phyloP scores from a whole-genome alignment of 78 protist species.

The Trichosphaerium sp. region DNA sequence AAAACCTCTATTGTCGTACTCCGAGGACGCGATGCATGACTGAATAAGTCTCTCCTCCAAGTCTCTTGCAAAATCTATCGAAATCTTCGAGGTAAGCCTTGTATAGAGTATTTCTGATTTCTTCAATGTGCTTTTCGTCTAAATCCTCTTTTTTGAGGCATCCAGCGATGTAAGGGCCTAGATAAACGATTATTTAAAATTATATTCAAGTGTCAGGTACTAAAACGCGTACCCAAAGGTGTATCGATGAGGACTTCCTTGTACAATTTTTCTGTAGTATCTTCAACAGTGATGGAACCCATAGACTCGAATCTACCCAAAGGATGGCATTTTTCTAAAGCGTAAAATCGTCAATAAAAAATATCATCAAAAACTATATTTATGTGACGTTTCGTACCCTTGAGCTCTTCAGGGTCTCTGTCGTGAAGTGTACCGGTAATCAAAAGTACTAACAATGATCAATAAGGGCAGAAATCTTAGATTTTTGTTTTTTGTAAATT shows the following conservation, averaged over 20 bases:
- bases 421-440: constrained; percentile 88
- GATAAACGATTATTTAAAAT: not conserved
- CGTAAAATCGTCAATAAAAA: no score
- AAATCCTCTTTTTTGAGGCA: constrained; percentile 68
- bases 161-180: constrained; percentile 52
- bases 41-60: constrained; percentile 78
- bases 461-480: no score
- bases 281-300: constrained; percentile 61
- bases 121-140: constrained; percentile 88
- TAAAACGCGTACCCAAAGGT: constrained; percentile 59
- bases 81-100: constrained; percentile 96
- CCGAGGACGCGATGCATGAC: constrained; percentile 70
- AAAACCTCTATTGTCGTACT: not conserved
- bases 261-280: constrained; percentile 78
- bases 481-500: no score
- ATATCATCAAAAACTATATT: no score
- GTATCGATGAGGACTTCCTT: constrained; percentile 87
- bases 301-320: constrained; percentile 83
- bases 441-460: no score
- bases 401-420: not conserved
- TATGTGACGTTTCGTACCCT: no score
- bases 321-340: constrained; percentile 91
- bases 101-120: constrained; percentile 86
- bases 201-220: not conserved
- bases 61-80: constrained; percentile 51